phyloP scores from a whole-genome alignment of 2,329 filamentous ascomycete species.

The Pseudogymnoascus sp. region DNA sequence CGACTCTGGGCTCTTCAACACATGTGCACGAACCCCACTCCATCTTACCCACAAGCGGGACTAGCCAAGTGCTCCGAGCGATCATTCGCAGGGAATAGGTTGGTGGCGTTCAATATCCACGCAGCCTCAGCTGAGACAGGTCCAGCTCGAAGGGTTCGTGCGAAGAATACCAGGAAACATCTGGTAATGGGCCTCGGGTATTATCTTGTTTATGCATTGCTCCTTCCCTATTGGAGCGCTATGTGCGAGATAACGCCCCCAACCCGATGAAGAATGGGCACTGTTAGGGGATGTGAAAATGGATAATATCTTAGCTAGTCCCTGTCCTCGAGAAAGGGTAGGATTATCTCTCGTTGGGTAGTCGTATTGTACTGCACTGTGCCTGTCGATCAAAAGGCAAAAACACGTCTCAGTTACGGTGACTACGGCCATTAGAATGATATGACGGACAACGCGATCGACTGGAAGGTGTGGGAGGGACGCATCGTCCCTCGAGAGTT shows the following conservation, averaged over 20 bases:
- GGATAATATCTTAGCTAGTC: background rate
- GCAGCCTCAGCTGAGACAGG: background rate
- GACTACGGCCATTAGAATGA: background rate
- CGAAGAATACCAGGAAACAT: background rate
- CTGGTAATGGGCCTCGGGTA: background rate
- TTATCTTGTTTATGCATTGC: background rate
- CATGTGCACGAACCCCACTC: background rate
- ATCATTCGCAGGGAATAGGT: conserved; percentile 1
- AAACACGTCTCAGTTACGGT: background rate
- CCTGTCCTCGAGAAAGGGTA: background rate
- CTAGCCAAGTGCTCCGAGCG: background rate
- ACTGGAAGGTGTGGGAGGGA: conserved; percentile 26
- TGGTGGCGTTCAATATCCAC: background rate
- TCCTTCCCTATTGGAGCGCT: background rate
- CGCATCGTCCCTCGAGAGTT: conserved; percentile 43
- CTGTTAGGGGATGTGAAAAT: background rate
- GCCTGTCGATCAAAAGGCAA: background rate
- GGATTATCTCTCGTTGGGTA: background rate
- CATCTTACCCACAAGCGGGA: background rate
- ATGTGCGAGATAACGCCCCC: background rate
- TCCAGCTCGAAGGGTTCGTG: background rate
- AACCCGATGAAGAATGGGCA: background rate
- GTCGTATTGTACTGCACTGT: background rate
- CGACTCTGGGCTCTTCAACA: background rate
- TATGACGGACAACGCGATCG: conserved; percentile 12